Evolutionary conservation across 805 yeast genomes (phyloP), one percentile per base, ranked within the genome.

Genomic region (Kodamaea kaohsiungensis): DNA sequence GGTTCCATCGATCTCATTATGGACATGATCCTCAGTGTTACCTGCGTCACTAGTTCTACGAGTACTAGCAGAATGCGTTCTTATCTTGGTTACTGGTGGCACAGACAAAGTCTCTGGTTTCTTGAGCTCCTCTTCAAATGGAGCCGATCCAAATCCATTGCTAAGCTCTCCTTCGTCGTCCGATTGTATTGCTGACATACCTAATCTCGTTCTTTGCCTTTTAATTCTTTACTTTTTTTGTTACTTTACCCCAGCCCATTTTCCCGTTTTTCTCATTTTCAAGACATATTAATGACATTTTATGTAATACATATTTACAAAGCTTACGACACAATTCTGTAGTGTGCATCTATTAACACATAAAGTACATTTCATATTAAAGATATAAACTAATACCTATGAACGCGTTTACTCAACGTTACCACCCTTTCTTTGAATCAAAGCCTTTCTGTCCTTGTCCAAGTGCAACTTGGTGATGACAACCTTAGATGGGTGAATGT

Each of bases 391-490:
- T 47, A 50, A 47, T 45, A 47, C 43, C 30, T 51, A 57, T 53
- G 57, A 59, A 58, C 62, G 35, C 35, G 76, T 76, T 84, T 90
- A 91, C 85, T 91, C 96, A 75, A 84, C 83, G 78, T 89, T 91
- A 77, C 98, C 98, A 79, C 98, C 97, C 86, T 93, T 93, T 88
- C 96, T 91, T 77, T 84, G 85, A 75, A 93, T 90, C 82, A 93
- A 87, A 78, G 89, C 96, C 87, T 93, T 92, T 87, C 99, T 89
- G 89, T 93, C 96, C 84, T 89, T 89, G 88, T 93, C 98, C 79
- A 95, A 88, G 87, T 91, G 90, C 79, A 95, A 86, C 84, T 91
- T 91, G 83, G 98, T 95, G 81, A 95, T 90, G 80, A 93, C 97
- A 76, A 95, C 96, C 86, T 95, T 95, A 62, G 98, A 93, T 77